Conservation (phyloP, 495 filamentous ascomycete genomes). For the Hypoxylon trugodes region DNA sequence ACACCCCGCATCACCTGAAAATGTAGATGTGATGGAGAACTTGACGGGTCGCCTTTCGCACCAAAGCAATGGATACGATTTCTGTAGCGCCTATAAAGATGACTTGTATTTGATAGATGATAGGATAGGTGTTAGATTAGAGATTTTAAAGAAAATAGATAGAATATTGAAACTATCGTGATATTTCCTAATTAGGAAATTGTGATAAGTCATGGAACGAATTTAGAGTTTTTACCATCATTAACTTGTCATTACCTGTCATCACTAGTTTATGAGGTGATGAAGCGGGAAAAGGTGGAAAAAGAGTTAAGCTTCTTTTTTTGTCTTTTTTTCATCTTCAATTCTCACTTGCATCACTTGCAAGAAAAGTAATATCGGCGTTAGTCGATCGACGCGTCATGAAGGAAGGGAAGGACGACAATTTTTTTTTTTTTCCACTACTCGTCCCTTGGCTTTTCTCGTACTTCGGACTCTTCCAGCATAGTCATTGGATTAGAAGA, state of each 20-base stretch:
- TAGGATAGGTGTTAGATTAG: constrained; percentile 25
- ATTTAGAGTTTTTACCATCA: constrained; percentile 16
- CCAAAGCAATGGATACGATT: constrained; percentile 26
- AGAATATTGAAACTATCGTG: constrained; percentile 26
- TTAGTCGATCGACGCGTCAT: neutral
- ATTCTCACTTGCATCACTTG: neutral
- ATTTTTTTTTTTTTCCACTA: neutral
- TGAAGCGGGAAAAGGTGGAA: constrained; percentile 27
- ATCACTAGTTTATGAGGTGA: neutral
- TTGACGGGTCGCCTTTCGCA: constrained; percentile 23
- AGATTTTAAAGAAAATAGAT: constrained; percentile 2
- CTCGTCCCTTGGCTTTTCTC: constrained; percentile 1
- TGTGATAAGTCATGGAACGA: constrained; percentile 22
- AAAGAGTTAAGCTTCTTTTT: constrained; percentile 37
- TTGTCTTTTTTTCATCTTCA: neutral
- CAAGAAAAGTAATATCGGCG: constrained; percentile 12
- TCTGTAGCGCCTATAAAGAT: constrained; percentile 8
- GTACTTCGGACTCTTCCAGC: constrained; percentile 25
- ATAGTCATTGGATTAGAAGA: constrained; percentile 21
- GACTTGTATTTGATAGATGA: constrained; percentile 3
- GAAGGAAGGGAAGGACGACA: constrained; percentile 1
- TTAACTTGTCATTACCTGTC: too few species aligned
- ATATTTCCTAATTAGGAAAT: constrained; percentile 18
- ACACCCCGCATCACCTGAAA: constrained; percentile 35
- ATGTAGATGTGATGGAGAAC: constrained; percentile 32